A percentile compares a stretch with the other conserved stretches of the same genome.
phyloP scores from a whole-genome alignment of 2,329 filamentous ascomycete species.

The Paraphoma sp. region DNA sequence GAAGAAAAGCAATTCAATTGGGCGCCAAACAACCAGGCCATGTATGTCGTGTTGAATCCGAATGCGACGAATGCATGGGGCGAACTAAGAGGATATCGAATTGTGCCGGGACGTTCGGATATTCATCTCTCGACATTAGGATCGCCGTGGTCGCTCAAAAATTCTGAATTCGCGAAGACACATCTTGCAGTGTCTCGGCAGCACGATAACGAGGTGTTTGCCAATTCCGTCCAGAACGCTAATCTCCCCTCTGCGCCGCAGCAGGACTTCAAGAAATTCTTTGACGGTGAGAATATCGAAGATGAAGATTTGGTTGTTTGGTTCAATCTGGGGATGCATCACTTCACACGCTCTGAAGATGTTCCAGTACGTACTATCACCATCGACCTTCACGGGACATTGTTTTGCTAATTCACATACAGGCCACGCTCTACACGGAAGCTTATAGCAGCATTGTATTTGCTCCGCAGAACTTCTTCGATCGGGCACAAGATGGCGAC shows the following conservation, averaged over 20 bases:
- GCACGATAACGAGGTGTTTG: constrained; percentile 54
- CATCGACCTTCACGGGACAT: background rate
- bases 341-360: constrained; percentile 31
- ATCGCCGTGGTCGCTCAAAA: constrained; percentile 46
- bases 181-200: constrained; percentile 53
- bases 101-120: constrained; percentile 36
- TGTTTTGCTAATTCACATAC: background rate
- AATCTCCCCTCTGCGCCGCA: constrained; percentile 50
- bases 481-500: constrained; percentile 27
- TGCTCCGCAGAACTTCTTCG: constrained; percentile 31
- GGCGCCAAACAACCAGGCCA: constrained; percentile 53
- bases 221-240: constrained; percentile 45
- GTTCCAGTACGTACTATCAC: constrained; percentile 4
- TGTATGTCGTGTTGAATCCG: constrained; percentile 60
- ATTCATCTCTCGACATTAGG: constrained; percentile 45
- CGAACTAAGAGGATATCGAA: constrained; percentile 60
- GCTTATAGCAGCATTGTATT: constrained; percentile 28
- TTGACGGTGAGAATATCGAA: constrained; percentile 54
- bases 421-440: constrained; percentile 26
- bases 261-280: constrained; percentile 59
- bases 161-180: constrained; percentile 44
- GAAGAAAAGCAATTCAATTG: constrained; percentile 59
- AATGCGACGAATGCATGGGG: constrained; percentile 58
- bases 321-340: constrained; percentile 60
- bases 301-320: constrained; percentile 54